Conservation (phyloP, 495 filamentous ascomycete genomes). For the Aspergillus incahuasiensis region DNA sequence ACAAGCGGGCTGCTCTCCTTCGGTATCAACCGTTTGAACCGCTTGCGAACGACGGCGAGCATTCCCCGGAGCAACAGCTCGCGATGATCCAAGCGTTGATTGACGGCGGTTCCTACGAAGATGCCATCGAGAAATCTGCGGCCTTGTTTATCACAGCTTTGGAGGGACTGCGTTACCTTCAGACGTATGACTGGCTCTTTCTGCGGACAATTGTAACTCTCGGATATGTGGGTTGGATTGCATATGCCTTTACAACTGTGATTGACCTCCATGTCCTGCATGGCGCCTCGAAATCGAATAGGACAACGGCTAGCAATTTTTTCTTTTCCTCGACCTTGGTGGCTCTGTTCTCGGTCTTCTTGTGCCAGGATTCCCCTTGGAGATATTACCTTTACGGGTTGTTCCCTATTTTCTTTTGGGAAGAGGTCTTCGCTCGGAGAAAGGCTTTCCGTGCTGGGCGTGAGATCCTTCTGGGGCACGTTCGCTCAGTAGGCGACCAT, state of each 20-base stretch:
- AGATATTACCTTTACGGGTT: slow-evolving; percentile 91
- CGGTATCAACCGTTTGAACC: slow-evolving; percentile 68
- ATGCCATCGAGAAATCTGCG: slow-evolving; percentile 70
- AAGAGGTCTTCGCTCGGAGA: slow-evolving; percentile 83
- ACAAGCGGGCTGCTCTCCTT: slow-evolving; percentile 70
- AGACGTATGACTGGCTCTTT: slow-evolving; percentile 99
- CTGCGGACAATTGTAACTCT: slow-evolving; percentile 82
- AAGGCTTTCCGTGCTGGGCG: slow-evolving; percentile 64
- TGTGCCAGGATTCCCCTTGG: slow-evolving; percentile 70
- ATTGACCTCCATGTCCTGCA: slow-evolving; percentile 86
- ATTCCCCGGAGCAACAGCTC: slow-evolving; percentile 65
- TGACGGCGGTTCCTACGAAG: slow-evolving; percentile 57
- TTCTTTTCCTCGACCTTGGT: slow-evolving; percentile 74
- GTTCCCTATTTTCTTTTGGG: slow-evolving; percentile 95
- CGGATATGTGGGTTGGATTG: slow-evolving; percentile 97
- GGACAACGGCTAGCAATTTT: slow-evolving; percentile 54
- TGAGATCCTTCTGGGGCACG: slow-evolving; percentile 62
- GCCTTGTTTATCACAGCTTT: slow-evolving; percentile 72
- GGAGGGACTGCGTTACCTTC: slow-evolving; percentile 85
- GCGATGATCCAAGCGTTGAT: slow-evolving; percentile 64
- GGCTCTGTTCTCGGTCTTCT: slow-evolving; percentile 70
- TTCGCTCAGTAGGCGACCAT: slow-evolving; percentile 53
- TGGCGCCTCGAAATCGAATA: slow-evolving; percentile 59
- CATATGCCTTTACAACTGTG: slow-evolving; percentile 87
- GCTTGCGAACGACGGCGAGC: slow-evolving; percentile 51